Evolutionary conservation across 495 filamentous ascomycete species (phyloP), one percentile per base, ranked within the genome.

Genomic region (Penicillium egyptiacum): DNA sequence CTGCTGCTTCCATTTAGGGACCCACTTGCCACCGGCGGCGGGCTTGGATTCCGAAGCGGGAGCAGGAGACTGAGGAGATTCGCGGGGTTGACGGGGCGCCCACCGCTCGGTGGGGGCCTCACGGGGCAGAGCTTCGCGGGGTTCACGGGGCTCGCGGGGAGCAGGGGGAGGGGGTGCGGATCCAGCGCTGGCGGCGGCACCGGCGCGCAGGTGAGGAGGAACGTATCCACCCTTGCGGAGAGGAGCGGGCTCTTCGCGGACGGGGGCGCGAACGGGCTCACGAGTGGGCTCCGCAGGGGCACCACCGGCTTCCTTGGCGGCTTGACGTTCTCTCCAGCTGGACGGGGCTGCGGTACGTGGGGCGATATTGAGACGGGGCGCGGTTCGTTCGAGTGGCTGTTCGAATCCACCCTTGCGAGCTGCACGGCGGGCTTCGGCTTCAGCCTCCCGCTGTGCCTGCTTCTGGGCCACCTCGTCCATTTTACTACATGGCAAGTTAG

Each of bases 301-400:
- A 58, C 61, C 62, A 41, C 67, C 76, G 43, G 77, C 70, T 53
- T 73, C 70, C 72, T 83, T 91, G 59, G 84, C 84, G 44, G 88
- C 88, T 71, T 89, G 77, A 43, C 90, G 83, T n/a, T 96, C 92
- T 73, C 92, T 87, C 92, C 92, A 96, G 64, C 79, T 84, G 33
- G 83, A 75, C 70, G 85, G 86, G 65, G 85, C 85, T 26, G 22
- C 39, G 4, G 73, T 65, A 28, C 74, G 75, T 57, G 72, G 58
- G 50, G 81, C 78, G 54, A 96, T 78, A 55, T 79, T 77, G 68
- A 95, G 80, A 58, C 83, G 85, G 20, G 91, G 89, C 49, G 88
- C 71, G 26, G 79, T 73, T 41, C 81, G 75, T 54, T 86, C 85
- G 60, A 78, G 71, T 57, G 81, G 80, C 42, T 83, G 80, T 44